phyloP scores from a whole-genome alignment of 108 stramenopile genomes.

The Skeletonema tropicum region DNA sequence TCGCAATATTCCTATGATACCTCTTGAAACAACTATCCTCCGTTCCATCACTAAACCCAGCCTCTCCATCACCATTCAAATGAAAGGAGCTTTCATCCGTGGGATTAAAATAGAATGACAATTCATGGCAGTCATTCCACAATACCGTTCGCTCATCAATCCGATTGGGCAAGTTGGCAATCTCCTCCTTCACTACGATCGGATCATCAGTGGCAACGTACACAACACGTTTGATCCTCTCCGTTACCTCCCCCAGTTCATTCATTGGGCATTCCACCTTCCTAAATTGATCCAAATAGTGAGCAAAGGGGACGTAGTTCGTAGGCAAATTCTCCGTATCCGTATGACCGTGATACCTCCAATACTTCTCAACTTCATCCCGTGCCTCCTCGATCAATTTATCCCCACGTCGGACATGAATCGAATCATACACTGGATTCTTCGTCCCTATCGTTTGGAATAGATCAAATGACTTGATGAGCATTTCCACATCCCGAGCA shows the following conservation, averaged over 20 bases:
- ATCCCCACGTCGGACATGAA: constrained; percentile 56
- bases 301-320: constrained; percentile 24
- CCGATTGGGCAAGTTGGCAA: constrained; percentile 17
- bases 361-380: not conserved
- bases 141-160: not conserved
- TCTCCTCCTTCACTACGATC: constrained; percentile 28
- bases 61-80: constrained; percentile 4
- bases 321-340: constrained; percentile 26
- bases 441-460: not conserved
- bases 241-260: constrained; percentile 5
- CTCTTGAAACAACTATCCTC: constrained; percentile 34
- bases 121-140: constrained; percentile 34
- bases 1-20: constrained; percentile 48
- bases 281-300: constrained; percentile 26
- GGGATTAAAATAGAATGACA: constrained; percentile 47
- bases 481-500: constrained; percentile 25
- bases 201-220: constrained; percentile 53
- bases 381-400: constrained; percentile 32
- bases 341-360: constrained; percentile 28
- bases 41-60: not conserved
- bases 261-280: constrained; percentile 8
- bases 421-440: constrained; percentile 10
- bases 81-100: constrained; percentile 19
- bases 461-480: constrained; percentile 6
- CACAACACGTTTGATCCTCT: constrained; percentile 11